Base-by-base conservation (phyloP, 371 early-diverging fungal species). In the Mucor indicus region DNA sequence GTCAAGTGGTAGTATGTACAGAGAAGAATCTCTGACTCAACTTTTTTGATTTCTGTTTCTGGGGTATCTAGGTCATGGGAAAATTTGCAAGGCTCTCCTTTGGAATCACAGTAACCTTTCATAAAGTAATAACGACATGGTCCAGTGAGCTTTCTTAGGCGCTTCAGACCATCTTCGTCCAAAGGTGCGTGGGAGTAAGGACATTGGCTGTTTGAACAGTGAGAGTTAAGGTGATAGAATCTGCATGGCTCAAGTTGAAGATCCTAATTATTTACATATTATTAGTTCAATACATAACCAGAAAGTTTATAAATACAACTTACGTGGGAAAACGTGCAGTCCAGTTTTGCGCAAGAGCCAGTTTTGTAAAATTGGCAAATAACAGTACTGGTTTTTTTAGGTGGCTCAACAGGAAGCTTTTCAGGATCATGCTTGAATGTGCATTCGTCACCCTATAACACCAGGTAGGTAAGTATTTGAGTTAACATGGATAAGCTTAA, bases 81-180 rank as follows among this genome's bases (percentile, higher is more conserved):
- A 15, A 68, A 72, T 1, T 51, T 23, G 12, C 72, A 72, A 3
- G 19, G 16, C n/a, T n/a, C n/a, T 20, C 68, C 67, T 16, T 62
- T 66, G n/a, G 22, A 44, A 11, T 52, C 66, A 37, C 72, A 72
- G 17, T 45, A 65, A 0, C 72, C 72, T 43, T 72, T 72, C 7
- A 68, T 47, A n/a, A 61, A 61, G 22, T 60, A 72, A 29, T 58
- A 72, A 19, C 63, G 53, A 21, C 72, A 72, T 1, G 61, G 61
- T 0, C 63, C 65, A 7, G 65, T 68, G 32, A 68, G 41, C 0
- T 13, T 17, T 1, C 53, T 52, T 3, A 72, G 47, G 12, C 52
- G 39, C 5, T 19, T 12, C 8, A 48, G 37, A n/a, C 24, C 7
- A 1, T 47, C 48, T 3, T 37, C 21, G 1, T 45, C 54, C 4